Conservation (phyloP, 228 moss, liverwort and hornwort genomes). For the Sphagnum fallax region DNA sequence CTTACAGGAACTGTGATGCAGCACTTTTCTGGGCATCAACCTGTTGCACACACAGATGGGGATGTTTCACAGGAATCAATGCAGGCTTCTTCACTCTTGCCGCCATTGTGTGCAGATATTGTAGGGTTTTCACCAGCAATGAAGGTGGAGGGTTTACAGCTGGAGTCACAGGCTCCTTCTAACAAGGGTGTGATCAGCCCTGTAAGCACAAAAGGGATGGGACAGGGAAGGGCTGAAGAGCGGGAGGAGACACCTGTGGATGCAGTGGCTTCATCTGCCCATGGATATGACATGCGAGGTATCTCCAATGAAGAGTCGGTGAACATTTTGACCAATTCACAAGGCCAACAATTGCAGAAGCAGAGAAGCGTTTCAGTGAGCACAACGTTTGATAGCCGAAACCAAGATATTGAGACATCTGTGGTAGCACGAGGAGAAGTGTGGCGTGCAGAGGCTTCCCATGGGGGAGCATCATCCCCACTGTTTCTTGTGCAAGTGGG, state of each 20-base stretch:
- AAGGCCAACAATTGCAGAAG: conserved; percentile 22
- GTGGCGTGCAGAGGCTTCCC: conserved; percentile 70
- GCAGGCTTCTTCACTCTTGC: conserved; percentile 10
- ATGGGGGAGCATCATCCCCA: conserved; percentile 49
- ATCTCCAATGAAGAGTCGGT: conserved; percentile 21
- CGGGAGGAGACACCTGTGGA: conserved; percentile 11
- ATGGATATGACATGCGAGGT: conserved; percentile 14
- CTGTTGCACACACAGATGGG: conserved; percentile 17
- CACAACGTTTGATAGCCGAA: conserved; percentile 59
- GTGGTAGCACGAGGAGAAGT: conserved; percentile 72
- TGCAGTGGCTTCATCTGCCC: conserved; percentile 9
- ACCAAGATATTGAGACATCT: conserved; percentile 65
- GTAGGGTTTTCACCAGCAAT: not conserved
- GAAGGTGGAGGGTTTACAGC: conserved; percentile 10
- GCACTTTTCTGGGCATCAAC: conserved; percentile 32
- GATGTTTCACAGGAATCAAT: conserved; percentile 12
- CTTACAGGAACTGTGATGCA: conserved; percentile 53
- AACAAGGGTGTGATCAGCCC: conserved; percentile 13
- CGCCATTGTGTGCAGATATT: conserved; percentile 1
- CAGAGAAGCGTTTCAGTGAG: conserved; percentile 64
- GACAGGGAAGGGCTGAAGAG: conserved; percentile 4
- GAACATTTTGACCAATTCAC: conserved; percentile 24
- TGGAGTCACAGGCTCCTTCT: conserved; percentile 7
- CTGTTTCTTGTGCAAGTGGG: conserved; percentile 67
- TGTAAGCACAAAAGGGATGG: conserved; percentile 8